Base-by-base conservation (phyloP, 352 stramenopile species). In the Halophytophthora polymorphica region DNA sequence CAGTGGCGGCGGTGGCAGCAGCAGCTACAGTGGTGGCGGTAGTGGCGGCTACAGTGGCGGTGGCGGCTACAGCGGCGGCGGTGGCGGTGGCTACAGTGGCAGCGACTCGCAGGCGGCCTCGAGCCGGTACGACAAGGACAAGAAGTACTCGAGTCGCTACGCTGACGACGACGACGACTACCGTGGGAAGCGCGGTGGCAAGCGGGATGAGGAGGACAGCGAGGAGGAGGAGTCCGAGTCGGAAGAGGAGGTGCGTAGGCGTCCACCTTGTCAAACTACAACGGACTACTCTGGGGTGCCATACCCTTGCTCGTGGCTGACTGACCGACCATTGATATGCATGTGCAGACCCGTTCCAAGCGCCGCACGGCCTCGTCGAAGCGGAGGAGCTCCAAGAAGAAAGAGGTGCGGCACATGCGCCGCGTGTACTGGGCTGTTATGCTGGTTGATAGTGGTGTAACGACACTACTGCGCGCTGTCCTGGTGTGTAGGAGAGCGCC, bases 71-170 rank as follows among this genome's bases (percentile, higher is more conserved):
- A 65, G 61, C 34, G 71, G 71, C 14, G 56, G 56, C n/a, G 61
- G 64, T 15, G 50, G 59, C 7, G 59, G 53, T 15, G 44, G 52
- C 29, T 62, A 62, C 39, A 52, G 48, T 33, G 42, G 47, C 15
- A 47, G 58, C 34, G 44, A 53, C 13, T 38, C 33, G 11, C 64
- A 40, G 55, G 64, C 21, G 41, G 68, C 45, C 42, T 77, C 71
- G 21, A 79, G 79, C 34, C 61, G 58, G n/a, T 72, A 77, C 41
- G 70, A 83, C 22, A 67, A 74, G 41, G 77, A 83, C 50, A 88
- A 86, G 61, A 58, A 61, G 35, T 90, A 90, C 47, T 90, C 79
- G 15, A 86, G 77, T 33, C 72, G 81, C 42, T 88, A 89, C 41
- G 74, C 74, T 35, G 78, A 90, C 45, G 83, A 90, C 4, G 25